Evolutionary conservation across 192 early-diverging fungal genomes (phyloP).

Genomic region (Coemansia sp.): DNA sequence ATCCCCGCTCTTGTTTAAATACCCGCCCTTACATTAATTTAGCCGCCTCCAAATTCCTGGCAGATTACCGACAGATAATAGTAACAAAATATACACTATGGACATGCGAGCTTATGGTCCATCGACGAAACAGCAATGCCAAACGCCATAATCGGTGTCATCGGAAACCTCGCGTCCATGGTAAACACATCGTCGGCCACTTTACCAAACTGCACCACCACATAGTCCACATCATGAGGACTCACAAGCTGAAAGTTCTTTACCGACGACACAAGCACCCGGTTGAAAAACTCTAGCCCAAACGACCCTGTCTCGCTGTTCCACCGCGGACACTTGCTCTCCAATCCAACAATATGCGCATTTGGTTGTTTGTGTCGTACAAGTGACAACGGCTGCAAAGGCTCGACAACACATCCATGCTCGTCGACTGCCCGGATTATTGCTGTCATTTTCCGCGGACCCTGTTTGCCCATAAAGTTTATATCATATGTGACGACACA

Average conservation of each 20-base stretch:
- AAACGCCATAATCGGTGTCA: conserved; percentile 85
- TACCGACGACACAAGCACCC: conserved; percentile 85
- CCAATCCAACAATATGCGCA: conserved; percentile 55
- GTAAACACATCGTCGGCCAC: conserved; percentile 74
- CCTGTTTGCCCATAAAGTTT: conserved; percentile 85
- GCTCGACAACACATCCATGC: background rate
- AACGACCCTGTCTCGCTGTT: conserved; percentile 84
- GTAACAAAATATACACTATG: conserved; percentile 50
- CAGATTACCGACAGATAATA: background rate
- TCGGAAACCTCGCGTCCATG: conserved; percentile 89
- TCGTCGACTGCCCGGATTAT: conserved; percentile 58
- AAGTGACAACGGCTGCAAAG: background rate
- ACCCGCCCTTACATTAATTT: no score
- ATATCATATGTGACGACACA: conserved; percentile 78
- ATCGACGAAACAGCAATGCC: conserved; percentile 87
- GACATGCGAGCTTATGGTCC: conserved; percentile 88
- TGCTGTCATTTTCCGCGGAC: conserved; percentile 89
- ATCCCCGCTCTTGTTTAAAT: no score
- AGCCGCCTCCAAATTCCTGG: no score
- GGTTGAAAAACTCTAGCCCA: conserved; percentile 90
- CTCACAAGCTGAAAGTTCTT: conserved; percentile 98
- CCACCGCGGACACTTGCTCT: conserved; percentile 95
- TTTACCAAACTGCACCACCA: conserved; percentile 92
- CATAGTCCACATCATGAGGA: conserved; percentile 89
- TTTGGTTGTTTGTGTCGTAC: background rate